Conservation (phyloP, 352 stramenopile species). For the Phytophthora idaei region DNA sequence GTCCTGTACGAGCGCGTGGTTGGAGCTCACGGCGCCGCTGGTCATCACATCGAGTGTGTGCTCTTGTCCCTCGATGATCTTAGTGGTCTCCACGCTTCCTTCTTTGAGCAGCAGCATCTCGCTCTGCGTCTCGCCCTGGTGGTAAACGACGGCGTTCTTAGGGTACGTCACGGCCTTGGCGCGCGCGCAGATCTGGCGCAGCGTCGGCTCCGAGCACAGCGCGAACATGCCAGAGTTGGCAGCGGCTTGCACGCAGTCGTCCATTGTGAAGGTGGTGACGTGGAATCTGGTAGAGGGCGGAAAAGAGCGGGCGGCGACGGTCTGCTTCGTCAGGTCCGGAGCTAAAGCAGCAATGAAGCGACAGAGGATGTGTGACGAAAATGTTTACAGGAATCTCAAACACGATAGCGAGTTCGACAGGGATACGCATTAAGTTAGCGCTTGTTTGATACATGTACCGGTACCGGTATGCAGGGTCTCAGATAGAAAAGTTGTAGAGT, state of each 20-base stretch:
- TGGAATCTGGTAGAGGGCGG: not conserved
- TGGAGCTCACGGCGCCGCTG: slow-evolving; percentile 72
- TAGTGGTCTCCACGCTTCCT: slow-evolving; percentile 73
- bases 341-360: slow-evolving; percentile 37
- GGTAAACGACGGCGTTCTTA: slow-evolving; percentile 81
- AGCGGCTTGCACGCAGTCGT: slow-evolving; percentile 74
- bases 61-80: slow-evolving; percentile 85
- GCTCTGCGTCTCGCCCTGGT: slow-evolving; percentile 79
- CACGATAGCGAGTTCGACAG: slow-evolving; percentile 13
- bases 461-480: not conserved
- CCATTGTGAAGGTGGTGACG: slow-evolving; percentile 32
- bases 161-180: slow-evolving; percentile 66
- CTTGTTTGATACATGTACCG: too few species aligned
- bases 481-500: not conserved
- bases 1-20: slow-evolving; percentile 84
- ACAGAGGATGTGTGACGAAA: slow-evolving; percentile 8
- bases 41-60: slow-evolving; percentile 65
- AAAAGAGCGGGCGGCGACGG: slow-evolving; percentile 10
- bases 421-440: not conserved
- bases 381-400: slow-evolving; percentile 25
- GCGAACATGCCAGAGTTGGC: slow-evolving; percentile 79
- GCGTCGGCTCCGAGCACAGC: slow-evolving; percentile 81
- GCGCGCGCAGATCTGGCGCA: slow-evolving; percentile 77
- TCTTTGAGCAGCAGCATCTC: slow-evolving; percentile 79
- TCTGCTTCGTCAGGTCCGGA: slow-evolving; percentile 27